These are phyloP conservation scores for Dendrostoma leiphaemia DNA, from an alignment of 2,329 filamentous ascomycete genomes.

Conservation along the genomic window DNA sequence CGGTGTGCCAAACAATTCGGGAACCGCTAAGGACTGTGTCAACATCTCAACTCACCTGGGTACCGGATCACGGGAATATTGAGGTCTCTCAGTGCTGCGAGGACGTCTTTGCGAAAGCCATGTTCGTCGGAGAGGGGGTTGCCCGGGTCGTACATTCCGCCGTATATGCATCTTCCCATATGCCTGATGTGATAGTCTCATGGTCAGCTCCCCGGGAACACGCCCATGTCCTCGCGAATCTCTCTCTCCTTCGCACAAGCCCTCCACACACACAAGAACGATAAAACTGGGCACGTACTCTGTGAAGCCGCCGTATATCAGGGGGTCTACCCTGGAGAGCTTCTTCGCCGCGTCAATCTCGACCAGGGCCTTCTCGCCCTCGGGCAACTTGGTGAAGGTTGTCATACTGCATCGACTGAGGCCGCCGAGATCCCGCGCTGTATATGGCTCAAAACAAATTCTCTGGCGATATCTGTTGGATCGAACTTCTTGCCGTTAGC, in stretches of 20 bases:
- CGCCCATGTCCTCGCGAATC: background rate
- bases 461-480: background rate
- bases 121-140: slow-evolving; percentile 71
- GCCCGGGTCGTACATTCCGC: slow-evolving; percentile 77
- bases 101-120: slow-evolving; percentile 77
- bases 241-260: background rate
- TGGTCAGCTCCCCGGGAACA: background rate
- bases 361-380: slow-evolving; percentile 61
- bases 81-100: slow-evolving; percentile 70
- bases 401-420: slow-evolving; percentile 56
- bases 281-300: slow-evolving; percentile 53
- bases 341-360: slow-evolving; percentile 62
- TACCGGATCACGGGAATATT: slow-evolving; percentile 76
- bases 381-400: slow-evolving; percentile 67
- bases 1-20: no score
- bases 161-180: slow-evolving; percentile 88
- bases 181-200: slow-evolving; percentile 56
- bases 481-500: slow-evolving; percentile 1
- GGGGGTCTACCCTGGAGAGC: slow-evolving; percentile 72
- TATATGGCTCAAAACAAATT: background rate
- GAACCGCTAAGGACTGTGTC: no score
- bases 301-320: slow-evolving; percentile 81
- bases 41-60: no score
- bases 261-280: background rate
- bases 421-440: background rate